A percentile compares a stretch with the other conserved stretches of the same genome.
phyloP scores from a whole-genome alignment of 805 yeast species.

The Yamadazyma akitaensis region DNA sequence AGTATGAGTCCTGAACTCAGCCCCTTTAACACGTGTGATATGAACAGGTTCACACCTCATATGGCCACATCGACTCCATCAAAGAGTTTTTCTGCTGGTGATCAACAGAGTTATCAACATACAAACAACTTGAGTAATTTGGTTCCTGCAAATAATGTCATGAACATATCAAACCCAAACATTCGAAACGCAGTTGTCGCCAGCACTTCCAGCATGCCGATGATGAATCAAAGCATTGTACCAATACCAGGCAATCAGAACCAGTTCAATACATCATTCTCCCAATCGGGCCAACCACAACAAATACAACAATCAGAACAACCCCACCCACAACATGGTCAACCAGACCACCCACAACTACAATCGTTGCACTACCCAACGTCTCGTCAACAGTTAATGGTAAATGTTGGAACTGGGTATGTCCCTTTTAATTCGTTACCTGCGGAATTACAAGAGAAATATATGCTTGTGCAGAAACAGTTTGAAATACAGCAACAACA shows the following conservation, averaged over 20 bases:
- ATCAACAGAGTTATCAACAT: background rate
- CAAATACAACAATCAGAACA: too few species aligned
- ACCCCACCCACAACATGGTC: too few species aligned
- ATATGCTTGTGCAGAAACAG: conserved; percentile 17
- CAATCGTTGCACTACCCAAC: background rate
- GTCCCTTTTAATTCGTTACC: conserved; percentile 18
- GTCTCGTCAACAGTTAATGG: conserved; percentile 17
- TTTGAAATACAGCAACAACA: conserved; percentile 16
- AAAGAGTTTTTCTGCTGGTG: conserved; percentile 1
- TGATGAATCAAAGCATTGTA: background rate
- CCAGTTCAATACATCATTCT: background rate
- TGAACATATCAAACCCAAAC: background rate
- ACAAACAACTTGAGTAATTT: background rate
- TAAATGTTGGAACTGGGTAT: conserved; percentile 19
- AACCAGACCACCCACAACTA: background rate
- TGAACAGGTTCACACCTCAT: background rate
- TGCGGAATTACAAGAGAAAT: conserved; percentile 19
- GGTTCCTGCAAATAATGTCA: background rate
- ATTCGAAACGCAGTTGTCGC: background rate
- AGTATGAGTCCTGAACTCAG: conserved; percentile 1
- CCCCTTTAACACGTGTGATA: conserved; percentile 5
- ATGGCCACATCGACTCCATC: conserved; percentile 17
- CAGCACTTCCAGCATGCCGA: background rate
- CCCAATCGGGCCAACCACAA: background rate
- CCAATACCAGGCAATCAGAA: background rate